These are phyloP conservation scores for Orychophragmus violaceus DNA, from an alignment of 345 rosid species.

Conservation along the genomic window DNA sequence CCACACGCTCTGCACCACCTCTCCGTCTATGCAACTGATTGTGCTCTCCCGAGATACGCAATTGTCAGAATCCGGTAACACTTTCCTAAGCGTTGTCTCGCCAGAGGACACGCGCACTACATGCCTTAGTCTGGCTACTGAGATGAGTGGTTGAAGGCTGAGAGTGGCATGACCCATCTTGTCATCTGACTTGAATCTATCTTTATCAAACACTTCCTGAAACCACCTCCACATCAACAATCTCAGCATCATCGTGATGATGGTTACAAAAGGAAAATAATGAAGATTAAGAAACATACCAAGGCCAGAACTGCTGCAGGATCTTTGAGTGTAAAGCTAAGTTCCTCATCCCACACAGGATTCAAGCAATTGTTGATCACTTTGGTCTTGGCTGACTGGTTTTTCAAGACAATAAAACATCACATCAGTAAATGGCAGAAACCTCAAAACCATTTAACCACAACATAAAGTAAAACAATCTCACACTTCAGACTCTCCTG, in stretches of 20 bases:
- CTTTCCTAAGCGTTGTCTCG: conserved; percentile 69
- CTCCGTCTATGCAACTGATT: conserved; percentile 62
- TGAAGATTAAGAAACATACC: conserved; percentile 34
- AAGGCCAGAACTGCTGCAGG: conserved; percentile 57
- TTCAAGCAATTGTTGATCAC: conserved; percentile 88
- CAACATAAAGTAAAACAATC: background rate
- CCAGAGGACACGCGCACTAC: conserved; percentile 59
- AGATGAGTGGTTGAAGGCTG: conserved; percentile 78
- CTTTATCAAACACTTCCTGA: conserved; percentile 98
- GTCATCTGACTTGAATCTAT: conserved; percentile 95
- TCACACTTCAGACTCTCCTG: background rate
- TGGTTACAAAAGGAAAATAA: background rate
- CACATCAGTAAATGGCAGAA: background rate
- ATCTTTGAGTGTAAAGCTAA: conserved; percentile 61
- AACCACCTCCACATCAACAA: background rate
- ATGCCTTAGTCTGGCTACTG: conserved; percentile 78
- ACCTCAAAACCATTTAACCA: background rate
- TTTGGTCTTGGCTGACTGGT: conserved; percentile 83
- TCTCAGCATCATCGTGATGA: conserved; percentile 4
- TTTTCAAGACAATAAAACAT: conserved; percentile 7
- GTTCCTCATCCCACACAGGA: conserved; percentile 96
- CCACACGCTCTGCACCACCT: conserved; percentile 88
- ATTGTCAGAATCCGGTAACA: conserved; percentile 70
- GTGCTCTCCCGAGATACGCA: conserved; percentile 79
- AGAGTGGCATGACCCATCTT: conserved; percentile 91